Evolutionary conservation across 441 rosid genomes (phyloP), one percentile per base, ranked within the genome.

Genomic region (Pelargonium cotyledonis): DNA sequence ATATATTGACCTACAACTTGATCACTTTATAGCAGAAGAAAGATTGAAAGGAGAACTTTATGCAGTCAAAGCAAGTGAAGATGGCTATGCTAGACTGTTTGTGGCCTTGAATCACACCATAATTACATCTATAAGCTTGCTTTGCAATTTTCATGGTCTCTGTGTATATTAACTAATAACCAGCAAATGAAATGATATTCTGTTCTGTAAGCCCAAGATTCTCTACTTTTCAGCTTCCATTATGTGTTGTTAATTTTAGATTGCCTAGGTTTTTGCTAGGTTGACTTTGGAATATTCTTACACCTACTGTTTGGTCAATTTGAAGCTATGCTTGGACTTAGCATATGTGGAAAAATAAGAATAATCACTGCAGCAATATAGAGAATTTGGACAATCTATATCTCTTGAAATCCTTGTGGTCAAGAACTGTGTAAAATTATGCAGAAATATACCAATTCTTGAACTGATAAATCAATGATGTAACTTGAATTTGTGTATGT

Each of bases 71-170:
- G 70, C 73, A 72, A 47, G 4, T 66, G 67, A 78, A 63, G 69
- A 16, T 74, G 69, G 38, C 49, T 21, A 3, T 43, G 40, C 35
- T 43, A 11, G 63, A 49, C 31, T 10, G 19, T 19, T 2, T 1
- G 1, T 66, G 35, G 29, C 70, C 71, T 67, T 68, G 58, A 73
- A 73, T 70, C 77, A 43, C 47, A 43, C 8, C 47, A 64, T 57
- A 73, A 73, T 70, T 74, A 43, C 47, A 43, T 43, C 47, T 43
- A 43, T 7, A 43, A 43, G 47, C 47, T 43, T 43, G 47, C 47
- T 43, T 43, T 43, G 8, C 47, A 31, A 31, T 31, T 31, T 31
- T 31, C 35, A 31, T 31, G 35, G 35, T 31, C 35, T 31, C 35
- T 26, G 31, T 26, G 2, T 26, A 5, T 8, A 41, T 41, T 41